These are phyloP conservation scores for Tirmania nivea DNA, from an alignment of 495 filamentous ascomycete genomes.

Conservation along the genomic window DNA sequence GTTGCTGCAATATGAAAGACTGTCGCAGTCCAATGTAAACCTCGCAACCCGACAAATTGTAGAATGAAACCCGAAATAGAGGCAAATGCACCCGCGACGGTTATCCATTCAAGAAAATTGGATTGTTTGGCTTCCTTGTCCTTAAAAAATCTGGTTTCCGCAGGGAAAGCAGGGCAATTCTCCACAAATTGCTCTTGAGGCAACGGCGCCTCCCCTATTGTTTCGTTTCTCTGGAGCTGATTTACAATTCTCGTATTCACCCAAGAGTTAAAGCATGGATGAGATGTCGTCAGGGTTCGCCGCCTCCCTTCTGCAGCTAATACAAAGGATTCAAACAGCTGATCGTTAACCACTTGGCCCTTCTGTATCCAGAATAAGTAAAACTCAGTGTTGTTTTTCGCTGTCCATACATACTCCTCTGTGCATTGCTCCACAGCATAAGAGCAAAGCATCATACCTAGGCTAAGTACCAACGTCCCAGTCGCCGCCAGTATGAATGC, in stretches of 20 bases:
- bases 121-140: no score
- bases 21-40: constrained; percentile 3
- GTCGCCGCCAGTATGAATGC: constrained; percentile 1
- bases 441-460: constrained; percentile 10
- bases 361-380: constrained; percentile 6
- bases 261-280: no score
- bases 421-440: constrained; percentile 7
- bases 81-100: no score
- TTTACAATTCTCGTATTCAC: no score
- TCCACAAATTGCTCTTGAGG: no score
- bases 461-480: constrained; percentile 5
- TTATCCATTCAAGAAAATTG: no score
- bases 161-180: no score
- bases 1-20: constrained; percentile 6
- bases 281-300: background rate
- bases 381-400: background rate
- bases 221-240: no score
- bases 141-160: no score
- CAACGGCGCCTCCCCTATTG: no score
- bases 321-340: constrained; percentile 2
- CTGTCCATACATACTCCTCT: background rate
- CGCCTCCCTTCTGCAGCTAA: background rate
- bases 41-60: constrained; percentile 4
- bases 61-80: constrained; percentile 1
- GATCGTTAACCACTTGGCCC: background rate